phyloP scores from a whole-genome alignment of 2,329 filamentous ascomycete species.

The Exophiala xenobiotica region DNA sequence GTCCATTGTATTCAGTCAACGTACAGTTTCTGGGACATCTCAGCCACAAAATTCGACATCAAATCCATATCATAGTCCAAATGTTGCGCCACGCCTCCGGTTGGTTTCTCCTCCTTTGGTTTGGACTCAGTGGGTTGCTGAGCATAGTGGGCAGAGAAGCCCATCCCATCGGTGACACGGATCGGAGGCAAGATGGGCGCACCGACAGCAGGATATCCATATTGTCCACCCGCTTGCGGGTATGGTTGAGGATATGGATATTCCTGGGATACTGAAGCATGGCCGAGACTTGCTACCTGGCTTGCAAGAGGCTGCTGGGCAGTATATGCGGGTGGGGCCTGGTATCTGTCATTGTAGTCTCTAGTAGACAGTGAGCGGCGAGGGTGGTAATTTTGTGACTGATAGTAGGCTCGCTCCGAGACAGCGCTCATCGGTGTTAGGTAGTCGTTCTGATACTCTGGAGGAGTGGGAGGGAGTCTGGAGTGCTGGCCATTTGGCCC shows the following conservation, averaged over 20 bases:
- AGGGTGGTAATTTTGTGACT: slow-evolving; percentile 40
- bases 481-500: slow-evolving; percentile 26
- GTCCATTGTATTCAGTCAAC: slow-evolving; percentile 28
- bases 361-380: slow-evolving; percentile 45
- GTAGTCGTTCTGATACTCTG: slow-evolving; percentile 30
- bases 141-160: slow-evolving; percentile 20
- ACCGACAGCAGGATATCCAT: slow-evolving; percentile 29
- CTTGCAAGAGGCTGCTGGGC: slow-evolving; percentile 21
- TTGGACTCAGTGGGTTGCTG: slow-evolving; percentile 38
- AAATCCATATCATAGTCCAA: slow-evolving; percentile 95
- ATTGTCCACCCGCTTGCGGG: slow-evolving; percentile 17
- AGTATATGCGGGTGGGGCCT: slow-evolving; percentile 43
- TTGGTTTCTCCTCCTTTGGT: slow-evolving; percentile 64
- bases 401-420: slow-evolving; percentile 35
- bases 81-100: slow-evolving; percentile 86
- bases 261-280: slow-evolving; percentile 22
- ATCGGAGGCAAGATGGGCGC: slow-evolving; percentile 44
- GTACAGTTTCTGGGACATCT: slow-evolving; percentile 78
- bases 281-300: slow-evolving; percentile 14
- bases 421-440: slow-evolving; percentile 28
- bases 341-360: slow-evolving; percentile 48
- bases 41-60: slow-evolving; percentile 93
- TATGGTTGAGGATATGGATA: slow-evolving; percentile 23
- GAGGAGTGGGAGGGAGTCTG: slow-evolving; percentile 31
- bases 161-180: slow-evolving; percentile 39